phyloP scores from a whole-genome alignment of 805 yeast genomes.

The Osmozyma mogii region DNA sequence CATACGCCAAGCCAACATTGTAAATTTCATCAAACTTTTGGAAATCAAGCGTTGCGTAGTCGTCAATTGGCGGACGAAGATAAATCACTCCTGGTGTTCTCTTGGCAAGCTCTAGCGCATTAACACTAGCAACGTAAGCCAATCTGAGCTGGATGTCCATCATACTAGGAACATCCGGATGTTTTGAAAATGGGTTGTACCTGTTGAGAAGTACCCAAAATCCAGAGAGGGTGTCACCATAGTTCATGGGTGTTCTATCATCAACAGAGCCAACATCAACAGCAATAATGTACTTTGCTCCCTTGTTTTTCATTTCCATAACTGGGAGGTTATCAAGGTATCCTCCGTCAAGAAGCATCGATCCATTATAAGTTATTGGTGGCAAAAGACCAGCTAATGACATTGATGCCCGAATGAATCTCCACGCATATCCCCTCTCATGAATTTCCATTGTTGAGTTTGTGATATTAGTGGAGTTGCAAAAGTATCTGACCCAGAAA shows the following conservation, averaged over 20 bases:
- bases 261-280: conserved; percentile 95
- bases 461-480: conserved; percentile 92
- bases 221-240: conserved; percentile 91
- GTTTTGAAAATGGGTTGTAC: conserved; percentile 81
- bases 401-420: conserved; percentile 94
- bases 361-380: conserved; percentile 79
- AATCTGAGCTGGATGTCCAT: conserved; percentile 90
- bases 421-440: conserved; percentile 88
- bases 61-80: conserved; percentile 89
- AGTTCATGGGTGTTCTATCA: conserved; percentile 80
- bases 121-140: conserved; percentile 92
- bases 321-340: conserved; percentile 93
- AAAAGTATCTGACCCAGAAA: conserved; percentile 84
- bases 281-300: conserved; percentile 82
- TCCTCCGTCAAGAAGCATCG: conserved; percentile 94
- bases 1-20: conserved; percentile 71
- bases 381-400: conserved; percentile 91
- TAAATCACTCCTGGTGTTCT: conserved; percentile 77
- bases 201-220: conserved; percentile 82
- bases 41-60: conserved; percentile 86
- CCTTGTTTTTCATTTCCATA: conserved; percentile 80
- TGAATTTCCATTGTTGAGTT: conserved; percentile 94
- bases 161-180: conserved; percentile 88
- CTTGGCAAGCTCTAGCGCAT: conserved; percentile 85
- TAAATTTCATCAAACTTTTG: conserved; percentile 87